Conservation (phyloP, 768 basidiomycete genomes). For the Lactarius deliciosus region DNA sequence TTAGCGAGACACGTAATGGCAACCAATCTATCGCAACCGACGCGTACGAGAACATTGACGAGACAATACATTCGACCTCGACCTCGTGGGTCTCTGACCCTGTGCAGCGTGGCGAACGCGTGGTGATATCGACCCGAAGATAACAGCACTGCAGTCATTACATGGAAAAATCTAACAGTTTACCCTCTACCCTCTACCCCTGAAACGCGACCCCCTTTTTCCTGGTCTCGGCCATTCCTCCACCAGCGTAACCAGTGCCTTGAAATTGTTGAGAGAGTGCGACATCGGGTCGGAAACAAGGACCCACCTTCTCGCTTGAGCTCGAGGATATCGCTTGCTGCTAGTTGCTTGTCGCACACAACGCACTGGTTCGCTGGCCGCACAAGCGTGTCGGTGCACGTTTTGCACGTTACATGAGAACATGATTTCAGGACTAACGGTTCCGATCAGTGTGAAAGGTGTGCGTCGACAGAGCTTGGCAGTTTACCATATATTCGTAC, state of each 20-base stretch:
- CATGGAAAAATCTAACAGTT: too few relatives aligned
- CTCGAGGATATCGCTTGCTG: conserved; percentile 74
- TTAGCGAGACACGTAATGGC: neutral
- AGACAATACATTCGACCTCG: neutral
- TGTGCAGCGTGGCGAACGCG: neutral
- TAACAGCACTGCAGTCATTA: neutral
- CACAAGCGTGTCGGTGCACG: conserved; percentile 86
- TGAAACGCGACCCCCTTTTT: conserved; percentile 84
- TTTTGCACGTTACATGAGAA: conserved; percentile 89
- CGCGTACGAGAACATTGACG: neutral
- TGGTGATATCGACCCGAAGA: neutral
- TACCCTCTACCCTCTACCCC: conserved; percentile 46
- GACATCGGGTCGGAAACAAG: neutral
- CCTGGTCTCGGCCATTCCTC: conserved; percentile 89
- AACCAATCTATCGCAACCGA: neutral
- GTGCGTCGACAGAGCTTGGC: conserved; percentile 3
- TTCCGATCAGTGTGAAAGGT: conserved; percentile 8
- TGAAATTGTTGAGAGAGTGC: neutral
- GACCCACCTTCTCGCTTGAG: conserved; percentile 82
- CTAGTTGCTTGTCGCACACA: conserved; percentile 71
- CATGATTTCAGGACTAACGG: conserved; percentile 76
- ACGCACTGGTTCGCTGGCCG: conserved; percentile 78
- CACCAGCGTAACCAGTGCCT: conserved; percentile 94
- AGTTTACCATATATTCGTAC: conserved; percentile 64
- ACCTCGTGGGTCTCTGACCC: neutral